Evolutionary conservation across 73 alveolate species (phyloP).

Genomic region (Paramecium sexaurelia): DNA sequence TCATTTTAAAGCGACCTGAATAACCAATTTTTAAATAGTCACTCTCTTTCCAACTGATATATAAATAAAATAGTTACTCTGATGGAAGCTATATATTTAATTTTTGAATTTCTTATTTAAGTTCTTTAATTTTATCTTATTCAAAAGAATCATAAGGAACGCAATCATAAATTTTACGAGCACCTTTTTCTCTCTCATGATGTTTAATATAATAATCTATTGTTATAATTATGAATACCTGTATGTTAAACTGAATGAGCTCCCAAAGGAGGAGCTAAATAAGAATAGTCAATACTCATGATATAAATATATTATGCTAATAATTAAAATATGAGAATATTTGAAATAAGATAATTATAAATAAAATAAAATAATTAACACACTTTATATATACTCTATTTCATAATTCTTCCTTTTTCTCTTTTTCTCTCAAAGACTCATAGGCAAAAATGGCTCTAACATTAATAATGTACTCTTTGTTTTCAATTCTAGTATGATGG

Average conservation of each 20-base stretch:
- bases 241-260: slow-evolving; percentile 13
- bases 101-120: slow-evolving; percentile 50
- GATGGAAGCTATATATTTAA: slow-evolving; percentile 39
- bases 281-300: slow-evolving; percentile 1
- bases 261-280: slow-evolving; percentile 24
- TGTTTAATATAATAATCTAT: slow-evolving; percentile 64
- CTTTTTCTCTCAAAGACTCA: not conserved
- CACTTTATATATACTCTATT: not conserved
- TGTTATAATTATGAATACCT: not conserved
- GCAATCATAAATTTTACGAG: slow-evolving; percentile 63
- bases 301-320: not conserved
- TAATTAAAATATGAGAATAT: not conserved
- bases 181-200: slow-evolving; percentile 49
- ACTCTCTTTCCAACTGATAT: slow-evolving; percentile 60
- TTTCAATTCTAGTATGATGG: not conserved
- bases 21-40: slow-evolving; percentile 60
- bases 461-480: not conserved
- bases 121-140: slow-evolving; percentile 49
- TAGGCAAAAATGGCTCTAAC: not conserved
- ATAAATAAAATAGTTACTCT: slow-evolving; percentile 20
- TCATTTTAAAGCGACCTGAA: slow-evolving; percentile 65
- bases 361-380: not conserved
- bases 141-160: slow-evolving; percentile 56
- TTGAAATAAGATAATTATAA: not conserved
- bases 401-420: slow-evolving; percentile 17